Percentiles rank a stretch among this genome's conserved stretches.
phyloP scores from a whole-genome alignment of 805 yeast species.

The Kodamaea fukazawae region DNA sequence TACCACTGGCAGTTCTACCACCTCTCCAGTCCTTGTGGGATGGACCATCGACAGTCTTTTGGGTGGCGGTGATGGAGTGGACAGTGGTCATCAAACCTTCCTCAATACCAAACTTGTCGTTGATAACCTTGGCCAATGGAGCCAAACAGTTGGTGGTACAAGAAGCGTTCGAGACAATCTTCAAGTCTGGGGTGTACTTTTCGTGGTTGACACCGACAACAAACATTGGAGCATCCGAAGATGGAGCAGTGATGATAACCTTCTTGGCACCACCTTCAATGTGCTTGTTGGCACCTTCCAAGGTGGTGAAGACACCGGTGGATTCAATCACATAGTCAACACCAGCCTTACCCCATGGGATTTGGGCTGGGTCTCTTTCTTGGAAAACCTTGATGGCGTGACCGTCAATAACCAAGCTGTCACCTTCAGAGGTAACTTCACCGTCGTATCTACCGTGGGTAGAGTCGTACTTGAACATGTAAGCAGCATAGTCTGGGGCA shows the following conservation, averaged over 20 bases:
- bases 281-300: slow-evolving; percentile 36
- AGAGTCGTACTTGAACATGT: slow-evolving; percentile 38
- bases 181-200: slow-evolving; percentile 31
- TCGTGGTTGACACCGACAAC: slow-evolving; percentile 36
- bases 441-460: slow-evolving; percentile 34
- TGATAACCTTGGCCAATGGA: slow-evolving; percentile 36
- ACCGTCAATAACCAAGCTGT: slow-evolving; percentile 27
- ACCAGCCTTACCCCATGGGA: slow-evolving; percentile 35
- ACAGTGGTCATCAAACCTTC: slow-evolving; percentile 39
- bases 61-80: slow-evolving; percentile 38
- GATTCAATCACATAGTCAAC: slow-evolving; percentile 34
- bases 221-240: slow-evolving; percentile 37
- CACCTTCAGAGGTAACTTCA: slow-evolving; percentile 25
- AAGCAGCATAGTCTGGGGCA: slow-evolving; percentile 34
- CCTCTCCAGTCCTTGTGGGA: slow-evolving; percentile 41
- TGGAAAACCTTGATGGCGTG: slow-evolving; percentile 28
- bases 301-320: slow-evolving; percentile 36
- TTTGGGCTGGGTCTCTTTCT: slow-evolving; percentile 33
- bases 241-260: slow-evolving; percentile 35
- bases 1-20: slow-evolving; percentile 37
- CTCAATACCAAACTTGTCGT: slow-evolving; percentile 34
- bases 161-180: slow-evolving; percentile 34
- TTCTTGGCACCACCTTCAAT: slow-evolving; percentile 37
- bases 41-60: slow-evolving; percentile 38
- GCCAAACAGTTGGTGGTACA: slow-evolving; percentile 40